phyloP scores from a whole-genome alignment of 345 rosid genomes.

The Durio zibethinus region DNA sequence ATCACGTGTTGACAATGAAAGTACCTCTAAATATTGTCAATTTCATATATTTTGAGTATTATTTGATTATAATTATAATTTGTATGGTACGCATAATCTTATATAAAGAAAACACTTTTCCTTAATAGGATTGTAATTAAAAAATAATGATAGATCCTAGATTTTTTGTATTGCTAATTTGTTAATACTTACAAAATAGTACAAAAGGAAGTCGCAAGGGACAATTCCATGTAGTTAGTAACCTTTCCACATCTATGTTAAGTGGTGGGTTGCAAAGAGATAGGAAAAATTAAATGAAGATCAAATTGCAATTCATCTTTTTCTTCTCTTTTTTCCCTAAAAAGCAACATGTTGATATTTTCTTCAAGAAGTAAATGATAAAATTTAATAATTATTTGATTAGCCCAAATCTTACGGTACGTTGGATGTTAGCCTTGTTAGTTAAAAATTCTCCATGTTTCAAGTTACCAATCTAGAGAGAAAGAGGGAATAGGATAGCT shows the following conservation, averaged over 20 bases:
- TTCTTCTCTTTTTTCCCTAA: background rate
- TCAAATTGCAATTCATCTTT: background rate
- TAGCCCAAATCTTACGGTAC: conserved; percentile 6
- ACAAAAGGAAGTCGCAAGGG: background rate
- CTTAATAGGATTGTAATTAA: background rate
- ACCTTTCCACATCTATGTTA: background rate
- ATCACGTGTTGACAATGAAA: no score
- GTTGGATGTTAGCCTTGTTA: background rate
- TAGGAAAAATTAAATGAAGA: background rate
- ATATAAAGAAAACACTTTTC: background rate
- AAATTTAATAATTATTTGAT: conserved; percentile 1
- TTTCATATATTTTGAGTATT: no score
- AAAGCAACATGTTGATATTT: background rate
- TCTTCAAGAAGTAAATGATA: background rate
- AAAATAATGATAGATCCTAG: background rate
- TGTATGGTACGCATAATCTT: no score
- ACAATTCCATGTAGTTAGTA: background rate
- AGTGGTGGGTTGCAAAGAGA: background rate
- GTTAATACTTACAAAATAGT: background rate
- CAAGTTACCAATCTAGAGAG: background rate
- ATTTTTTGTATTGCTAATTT: background rate
- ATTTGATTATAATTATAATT: no score
- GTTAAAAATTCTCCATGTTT: background rate
- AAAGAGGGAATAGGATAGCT: background rate
- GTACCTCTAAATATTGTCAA: no score